phyloP scores from a whole-genome alignment of 176 grass and related monocot genomes.

The Bolboschoenus planiculmis region DNA sequence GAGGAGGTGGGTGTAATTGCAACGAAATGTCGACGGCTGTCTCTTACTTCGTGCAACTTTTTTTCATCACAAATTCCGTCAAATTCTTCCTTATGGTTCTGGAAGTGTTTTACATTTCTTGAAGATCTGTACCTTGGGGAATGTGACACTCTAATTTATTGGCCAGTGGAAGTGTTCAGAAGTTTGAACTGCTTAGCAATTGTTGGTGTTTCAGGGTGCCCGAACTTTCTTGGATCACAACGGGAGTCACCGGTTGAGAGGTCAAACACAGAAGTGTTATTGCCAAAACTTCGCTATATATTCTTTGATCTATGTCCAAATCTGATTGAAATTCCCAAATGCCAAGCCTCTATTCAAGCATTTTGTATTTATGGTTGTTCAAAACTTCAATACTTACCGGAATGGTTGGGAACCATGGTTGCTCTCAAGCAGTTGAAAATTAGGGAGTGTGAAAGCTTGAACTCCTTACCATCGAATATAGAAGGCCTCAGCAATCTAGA shows the following conservation, averaged over 20 bases:
- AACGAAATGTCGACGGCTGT: neutral
- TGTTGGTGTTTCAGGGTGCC: fast-evolving
- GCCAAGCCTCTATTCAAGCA: neutral
- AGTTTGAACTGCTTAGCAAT: neutral
- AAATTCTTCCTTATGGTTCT: neutral
- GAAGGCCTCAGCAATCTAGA: neutral
- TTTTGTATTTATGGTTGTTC: neutral
- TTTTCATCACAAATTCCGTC: neutral
- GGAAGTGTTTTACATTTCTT: neutral
- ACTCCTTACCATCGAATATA: neutral
- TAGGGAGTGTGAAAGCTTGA: neutral
- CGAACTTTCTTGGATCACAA: neutral
- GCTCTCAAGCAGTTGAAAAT: neutral
- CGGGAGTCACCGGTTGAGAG: neutral
- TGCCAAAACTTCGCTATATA: neutral
- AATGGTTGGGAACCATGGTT: neutral
- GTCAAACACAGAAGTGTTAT: neutral
- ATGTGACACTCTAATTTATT: neutral
- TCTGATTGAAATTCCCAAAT: neutral
- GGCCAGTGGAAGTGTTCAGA: neutral
- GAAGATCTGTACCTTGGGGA: neutral
- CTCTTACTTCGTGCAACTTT: neutral
- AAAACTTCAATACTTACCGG: neutral
- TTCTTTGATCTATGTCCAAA: neutral
- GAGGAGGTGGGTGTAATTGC: neutral